Base-by-base conservation (phyloP, 139 green algal genomes). In the Chlorella sp. region DNA sequence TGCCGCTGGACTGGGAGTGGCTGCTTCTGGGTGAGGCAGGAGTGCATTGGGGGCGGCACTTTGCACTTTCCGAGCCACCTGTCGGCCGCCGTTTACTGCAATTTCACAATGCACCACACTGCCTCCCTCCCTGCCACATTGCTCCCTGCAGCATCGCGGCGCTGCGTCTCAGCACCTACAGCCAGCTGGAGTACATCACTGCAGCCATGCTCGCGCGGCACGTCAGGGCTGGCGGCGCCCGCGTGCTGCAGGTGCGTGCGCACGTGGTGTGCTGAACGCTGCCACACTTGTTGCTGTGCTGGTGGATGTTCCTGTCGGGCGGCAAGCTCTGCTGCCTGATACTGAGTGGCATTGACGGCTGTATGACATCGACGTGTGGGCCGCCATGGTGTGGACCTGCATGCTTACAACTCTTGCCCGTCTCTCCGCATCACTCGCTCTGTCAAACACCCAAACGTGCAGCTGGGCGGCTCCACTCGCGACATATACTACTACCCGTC, bases 401-500 rank as follows among this genome's bases (percentile, higher is more conserved):
- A 20, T 65, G 56, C 56, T 65, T 26, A 65, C 13, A 65, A 20
- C 56, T 24, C 13, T 16, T 20, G 9, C 9, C 56, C 13, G 22
- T 24, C 56, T 24, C 54, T 26, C 16, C 56, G 22, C 28, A 32
- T 70, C 28, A 36, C 64, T 70, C 30, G 56, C 30, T 65, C 56
- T 65, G 56, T n/a, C 68, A 46, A 34, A 58, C 13, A 4, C 32
- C 73, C 73, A 16, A 70, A 38, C 13, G 76, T 94, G 16, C 92
- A 94, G 81, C 81, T 95, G n/a, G 87, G 89, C 13, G 92, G 91
- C 13, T 84, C 73, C 62, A 92, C 90, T 0, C 73, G 87, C 7
- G 87, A 91, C 56, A 58, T 95, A 36, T 95, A 89, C 51, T 95
- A 95, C 84, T 95, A 95, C 78, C 92, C 92, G 22, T 90, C 40